phyloP scores from a whole-genome alignment of 202 grass and related monocot genomes.

The Cymbopogon flexuosus region DNA sequence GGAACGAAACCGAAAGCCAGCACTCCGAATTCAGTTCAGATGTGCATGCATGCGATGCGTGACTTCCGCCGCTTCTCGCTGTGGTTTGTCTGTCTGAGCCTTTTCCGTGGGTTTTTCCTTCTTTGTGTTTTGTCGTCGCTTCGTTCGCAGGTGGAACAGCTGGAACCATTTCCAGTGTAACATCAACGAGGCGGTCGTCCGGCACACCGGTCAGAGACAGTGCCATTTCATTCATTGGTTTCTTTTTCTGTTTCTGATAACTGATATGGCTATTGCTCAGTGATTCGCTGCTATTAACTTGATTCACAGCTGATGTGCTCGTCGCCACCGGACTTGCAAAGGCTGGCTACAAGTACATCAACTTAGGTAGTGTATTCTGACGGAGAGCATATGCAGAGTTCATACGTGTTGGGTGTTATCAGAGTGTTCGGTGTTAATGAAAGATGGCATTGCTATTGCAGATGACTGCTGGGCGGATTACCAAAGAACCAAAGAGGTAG shows the following conservation, averaged over 20 bases:
- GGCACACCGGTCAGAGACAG: constrained; percentile 33
- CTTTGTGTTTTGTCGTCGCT: background rate
- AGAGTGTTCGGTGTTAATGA: no score
- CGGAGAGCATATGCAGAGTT: background rate
- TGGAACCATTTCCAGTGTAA: constrained; percentile 60
- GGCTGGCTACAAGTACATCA: constrained; percentile 64
- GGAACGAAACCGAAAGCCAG: background rate
- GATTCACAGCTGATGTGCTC: constrained; percentile 53
- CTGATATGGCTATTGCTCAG: background rate
- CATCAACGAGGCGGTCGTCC: constrained; percentile 53
- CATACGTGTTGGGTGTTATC: background rate
- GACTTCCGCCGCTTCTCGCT: background rate
- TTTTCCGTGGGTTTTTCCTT: background rate
- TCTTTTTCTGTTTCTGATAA: background rate
- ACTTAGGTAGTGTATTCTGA: constrained; percentile 61
- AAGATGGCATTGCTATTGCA: background rate
- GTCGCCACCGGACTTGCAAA: constrained; percentile 51
- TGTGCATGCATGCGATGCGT: background rate
- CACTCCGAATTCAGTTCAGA: background rate
- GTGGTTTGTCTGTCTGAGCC: background rate
- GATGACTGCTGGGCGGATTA: constrained; percentile 72
- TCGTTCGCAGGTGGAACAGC: constrained; percentile 48
- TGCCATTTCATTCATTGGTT: background rate
- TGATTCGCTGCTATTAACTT: background rate
- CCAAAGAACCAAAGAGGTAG: constrained; percentile 42